These are phyloP conservation scores for Nitzschia palea DNA, from an alignment of 108 stramenopile genomes.

Conservation along the genomic window DNA sequence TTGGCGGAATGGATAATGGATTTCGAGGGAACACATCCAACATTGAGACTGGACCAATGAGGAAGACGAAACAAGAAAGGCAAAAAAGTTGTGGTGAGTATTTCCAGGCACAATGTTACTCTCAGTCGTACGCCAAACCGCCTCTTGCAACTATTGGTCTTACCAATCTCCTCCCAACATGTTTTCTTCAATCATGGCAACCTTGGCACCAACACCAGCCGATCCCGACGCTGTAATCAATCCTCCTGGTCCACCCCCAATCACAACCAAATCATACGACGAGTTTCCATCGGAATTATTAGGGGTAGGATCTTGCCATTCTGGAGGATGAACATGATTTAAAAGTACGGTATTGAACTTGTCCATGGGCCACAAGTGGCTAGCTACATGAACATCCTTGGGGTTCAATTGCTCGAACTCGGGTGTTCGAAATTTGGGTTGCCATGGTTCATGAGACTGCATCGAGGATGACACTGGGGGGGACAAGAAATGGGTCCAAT, in stretches of 20 bases:
- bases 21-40: slow-evolving; percentile 92
- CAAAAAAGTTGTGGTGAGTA: background rate
- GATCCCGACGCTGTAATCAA: slow-evolving; percentile 72
- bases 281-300: slow-evolving; percentile 17
- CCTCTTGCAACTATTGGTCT: background rate
- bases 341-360: slow-evolving; percentile 63
- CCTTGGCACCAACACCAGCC: slow-evolving; percentile 71
- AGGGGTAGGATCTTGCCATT: slow-evolving; percentile 63
- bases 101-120: background rate
- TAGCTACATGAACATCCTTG: slow-evolving; percentile 53
- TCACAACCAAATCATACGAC: slow-evolving; percentile 81
- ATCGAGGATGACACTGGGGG: slow-evolving; percentile 4
- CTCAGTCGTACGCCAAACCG: background rate
- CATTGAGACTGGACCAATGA: slow-evolving; percentile 58
- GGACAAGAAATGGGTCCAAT: slow-evolving; percentile 55
- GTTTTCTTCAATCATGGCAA: slow-evolving; percentile 85
- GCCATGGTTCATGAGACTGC: slow-evolving; percentile 1
- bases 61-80: background rate
- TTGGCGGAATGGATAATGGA: slow-evolving; percentile 78
- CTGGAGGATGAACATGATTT: slow-evolving; percentile 73
- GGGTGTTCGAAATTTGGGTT: slow-evolving; percentile 38
- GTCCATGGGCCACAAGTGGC: slow-evolving; percentile 70
- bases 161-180: slow-evolving; percentile 84
- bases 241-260: slow-evolving; percentile 79
- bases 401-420: slow-evolving; percentile 42